Conservation (phyloP, 805 yeast species). For the Metschnikowia hibisci region DNA sequence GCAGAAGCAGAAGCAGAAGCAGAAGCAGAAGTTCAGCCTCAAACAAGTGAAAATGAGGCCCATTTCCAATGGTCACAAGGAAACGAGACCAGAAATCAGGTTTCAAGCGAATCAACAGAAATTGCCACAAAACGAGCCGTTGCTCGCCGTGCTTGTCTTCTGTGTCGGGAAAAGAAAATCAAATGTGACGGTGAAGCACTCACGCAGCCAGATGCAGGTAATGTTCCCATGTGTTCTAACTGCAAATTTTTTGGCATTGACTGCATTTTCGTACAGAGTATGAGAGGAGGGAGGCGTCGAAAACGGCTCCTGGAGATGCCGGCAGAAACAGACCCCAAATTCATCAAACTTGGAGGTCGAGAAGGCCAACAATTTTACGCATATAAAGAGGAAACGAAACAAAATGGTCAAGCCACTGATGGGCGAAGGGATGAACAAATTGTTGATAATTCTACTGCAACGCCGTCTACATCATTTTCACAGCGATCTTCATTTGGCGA, state of each 20-base stretch:
- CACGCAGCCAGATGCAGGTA: not conserved
- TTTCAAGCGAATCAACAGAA: not conserved
- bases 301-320: conserved; percentile 15
- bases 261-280: conserved; percentile 55
- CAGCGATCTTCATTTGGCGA: not conserved
- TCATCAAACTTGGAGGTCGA: not conserved
- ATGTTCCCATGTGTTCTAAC: conserved; percentile 41
- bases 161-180: conserved; percentile 61
- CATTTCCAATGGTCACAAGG: no score
- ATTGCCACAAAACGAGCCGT: conserved; percentile 37
- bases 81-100: no score
- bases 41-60: no score
- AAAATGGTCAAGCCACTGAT: not conserved
- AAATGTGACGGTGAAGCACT: conserved; percentile 58
- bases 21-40: no score
- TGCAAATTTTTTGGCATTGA: conserved; percentile 43
- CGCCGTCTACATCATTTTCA: not conserved
- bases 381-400: not conserved
- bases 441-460: not conserved
- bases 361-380: not conserved
- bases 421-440: not conserved
- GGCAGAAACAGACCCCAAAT: not conserved
- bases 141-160: conserved; percentile 58
- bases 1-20: no score
- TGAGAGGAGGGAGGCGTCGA: conserved; percentile 54